Conservation (phyloP, 1,284 basidiomycete genomes). For the Erythrobasidium hasegawianum region DNA sequence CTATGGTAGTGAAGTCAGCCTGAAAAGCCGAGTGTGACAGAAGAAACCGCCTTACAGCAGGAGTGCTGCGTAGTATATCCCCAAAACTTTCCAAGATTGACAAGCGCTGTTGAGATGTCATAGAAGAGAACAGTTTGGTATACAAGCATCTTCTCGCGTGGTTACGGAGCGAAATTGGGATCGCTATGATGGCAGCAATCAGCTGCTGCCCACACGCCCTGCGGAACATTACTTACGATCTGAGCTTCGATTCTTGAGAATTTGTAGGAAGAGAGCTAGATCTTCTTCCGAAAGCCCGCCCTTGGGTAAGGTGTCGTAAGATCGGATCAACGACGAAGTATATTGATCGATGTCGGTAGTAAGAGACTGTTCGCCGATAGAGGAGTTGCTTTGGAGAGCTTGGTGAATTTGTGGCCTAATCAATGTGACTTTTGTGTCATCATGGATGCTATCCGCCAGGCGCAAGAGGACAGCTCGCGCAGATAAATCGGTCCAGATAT, state of each 20-base stretch:
- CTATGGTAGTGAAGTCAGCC: background rate
- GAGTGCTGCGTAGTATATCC: background rate
- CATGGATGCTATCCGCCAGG: background rate
- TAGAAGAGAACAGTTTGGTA: background rate
- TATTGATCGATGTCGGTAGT: background rate
- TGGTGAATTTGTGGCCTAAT: no score
- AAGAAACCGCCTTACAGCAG: background rate
- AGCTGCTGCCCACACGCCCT: no score
- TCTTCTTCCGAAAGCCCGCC: background rate
- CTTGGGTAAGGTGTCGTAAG: background rate
- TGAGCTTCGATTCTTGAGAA: background rate
- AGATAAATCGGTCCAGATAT: constrained; percentile 8
- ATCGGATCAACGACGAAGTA: background rate
- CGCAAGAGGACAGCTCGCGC: constrained; percentile 10
- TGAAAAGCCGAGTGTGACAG: background rate
- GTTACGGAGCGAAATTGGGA: background rate
- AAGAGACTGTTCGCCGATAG: no score
- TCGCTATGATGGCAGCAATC: no score
- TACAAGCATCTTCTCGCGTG: background rate
- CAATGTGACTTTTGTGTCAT: constrained; percentile 2
- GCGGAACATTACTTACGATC: background rate
- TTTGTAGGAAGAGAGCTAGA: background rate
- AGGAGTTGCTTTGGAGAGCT: no score
- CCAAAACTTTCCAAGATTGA: background rate
- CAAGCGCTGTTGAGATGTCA: background rate